Conservation (phyloP, 2,329 filamentous ascomycete species). For the Knoxdaviesia proteae region DNA sequence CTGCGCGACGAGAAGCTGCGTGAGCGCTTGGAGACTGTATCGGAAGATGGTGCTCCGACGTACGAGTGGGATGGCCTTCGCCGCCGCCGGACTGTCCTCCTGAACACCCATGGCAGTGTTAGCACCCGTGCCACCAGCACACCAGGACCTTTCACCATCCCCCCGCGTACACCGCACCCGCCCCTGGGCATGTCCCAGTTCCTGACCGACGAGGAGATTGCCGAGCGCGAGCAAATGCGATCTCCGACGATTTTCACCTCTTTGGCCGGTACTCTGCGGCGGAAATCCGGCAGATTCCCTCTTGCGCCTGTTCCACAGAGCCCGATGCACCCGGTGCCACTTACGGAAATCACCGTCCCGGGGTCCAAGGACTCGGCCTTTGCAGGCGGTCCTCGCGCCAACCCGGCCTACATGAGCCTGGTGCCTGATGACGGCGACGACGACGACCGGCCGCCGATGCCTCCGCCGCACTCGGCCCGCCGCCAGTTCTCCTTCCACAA, state of each 20-base stretch:
- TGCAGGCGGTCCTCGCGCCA: neutral
- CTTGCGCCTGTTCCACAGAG: constrained; percentile 22
- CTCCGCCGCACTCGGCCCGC: constrained; percentile 39
- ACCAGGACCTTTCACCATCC: constrained; percentile 13
- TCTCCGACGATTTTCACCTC: constrained; percentile 27
- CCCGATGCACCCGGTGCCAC: constrained; percentile 38
- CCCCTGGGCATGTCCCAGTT: constrained; percentile 78
- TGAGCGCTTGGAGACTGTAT: constrained; percentile 52
- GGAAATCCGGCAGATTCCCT: constrained; percentile 12
- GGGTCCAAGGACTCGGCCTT: constrained; percentile 17
- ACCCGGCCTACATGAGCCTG: constrained; percentile 15
- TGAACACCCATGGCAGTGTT: constrained; percentile 1
- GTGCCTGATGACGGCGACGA: constrained; percentile 24
- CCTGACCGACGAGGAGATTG: constrained; percentile 43
- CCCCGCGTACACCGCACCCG: constrained; percentile 31
- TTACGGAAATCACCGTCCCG: constrained; percentile 38
- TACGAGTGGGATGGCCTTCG: constrained; percentile 87
- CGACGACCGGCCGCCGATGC: constrained; percentile 27
- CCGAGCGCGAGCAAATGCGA: constrained; percentile 22
- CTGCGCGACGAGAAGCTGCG: constrained; percentile 58
- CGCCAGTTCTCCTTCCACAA: constrained; percentile 88
- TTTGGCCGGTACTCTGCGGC: constrained; percentile 34
- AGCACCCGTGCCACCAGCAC: constrained; percentile 11
- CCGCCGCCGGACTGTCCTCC: constrained; percentile 37
- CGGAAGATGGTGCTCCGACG: constrained; percentile 46